Base-by-base conservation (phyloP, 176 grass and related monocot species). In the Cocos nucifera region DNA sequence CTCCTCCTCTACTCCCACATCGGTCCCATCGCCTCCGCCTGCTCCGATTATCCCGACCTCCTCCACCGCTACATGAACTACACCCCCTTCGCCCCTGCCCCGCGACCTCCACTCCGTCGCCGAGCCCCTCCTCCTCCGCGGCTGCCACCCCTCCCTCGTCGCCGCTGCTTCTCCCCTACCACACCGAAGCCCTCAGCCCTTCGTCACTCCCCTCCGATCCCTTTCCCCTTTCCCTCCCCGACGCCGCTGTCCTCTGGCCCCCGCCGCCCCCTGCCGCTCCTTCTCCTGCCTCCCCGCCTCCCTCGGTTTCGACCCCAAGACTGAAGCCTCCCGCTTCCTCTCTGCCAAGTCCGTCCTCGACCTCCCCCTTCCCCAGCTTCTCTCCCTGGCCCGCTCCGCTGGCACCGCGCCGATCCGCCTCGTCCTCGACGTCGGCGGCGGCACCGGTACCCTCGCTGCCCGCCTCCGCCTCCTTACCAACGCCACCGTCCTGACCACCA, bases 61-160 rank as follows among this genome's bases (percentile, higher is more conserved):
- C 85, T 89, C 77, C 86, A 73, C 77, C 66, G 73, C 29, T 89
- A 68, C 77, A 89, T 89, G 86, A 64, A 71, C 49, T 89, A 89
- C 62, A 58, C 74, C 9, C 86, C 83, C 51, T 84, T 89, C 86
- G 51, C 75, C 66, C 83, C 59, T 84, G 82, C 54, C 83, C 51
- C 79, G 77, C 70, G 67, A 80, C 64, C 57, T 80, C 71, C 76
- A 77, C 77, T 53, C 73, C 70, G 49, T 89, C 24, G 86, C 74
- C 20, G 86, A 89, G 77, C 77, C 86, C n/a, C 80, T 89, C 70
- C 71, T 89, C 61, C 86, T 84, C 81, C 86, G 81, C 78, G 86
- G 86, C 35, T 89, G 86, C 83, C 83, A 80, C 83, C 83, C 17
- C 83, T 86, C 15, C 83, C 83, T 22, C 78, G 83, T 29, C 83